These are phyloP conservation scores for Boletus tylopilopsis DNA, from an alignment of 768 basidiomycete genomes.

Conservation along the genomic window DNA sequence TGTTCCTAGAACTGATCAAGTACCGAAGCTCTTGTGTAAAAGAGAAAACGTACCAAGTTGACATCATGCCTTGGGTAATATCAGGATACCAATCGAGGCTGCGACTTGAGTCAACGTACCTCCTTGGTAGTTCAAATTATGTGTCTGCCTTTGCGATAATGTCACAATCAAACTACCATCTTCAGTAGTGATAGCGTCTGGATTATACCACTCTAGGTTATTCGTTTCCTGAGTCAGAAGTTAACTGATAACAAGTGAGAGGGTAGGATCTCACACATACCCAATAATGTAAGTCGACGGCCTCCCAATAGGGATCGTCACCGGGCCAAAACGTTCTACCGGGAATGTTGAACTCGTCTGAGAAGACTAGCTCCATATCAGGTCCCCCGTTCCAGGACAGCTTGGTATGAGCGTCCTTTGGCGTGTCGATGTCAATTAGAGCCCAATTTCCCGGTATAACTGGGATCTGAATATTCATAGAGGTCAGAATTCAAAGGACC, in stretches of 20 bases:
- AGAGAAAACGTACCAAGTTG: slow-evolving; percentile 31
- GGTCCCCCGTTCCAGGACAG: slow-evolving; percentile 57
- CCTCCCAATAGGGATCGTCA: slow-evolving; percentile 86
- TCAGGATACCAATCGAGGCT: slow-evolving; percentile 26
- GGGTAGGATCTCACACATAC: slow-evolving; percentile 29
- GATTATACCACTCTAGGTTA: slow-evolving; percentile 59
- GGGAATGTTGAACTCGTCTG: slow-evolving; percentile 76
- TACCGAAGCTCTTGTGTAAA: not conserved
- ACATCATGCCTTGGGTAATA: slow-evolving; percentile 46
- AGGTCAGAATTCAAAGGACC: not conserved
- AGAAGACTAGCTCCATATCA: slow-evolving; percentile 60
- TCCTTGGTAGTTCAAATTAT: slow-evolving; percentile 44
- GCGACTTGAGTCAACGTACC: slow-evolving; percentile 23
- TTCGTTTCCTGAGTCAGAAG: slow-evolving; percentile 32
- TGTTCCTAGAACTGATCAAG: slow-evolving; percentile 53
- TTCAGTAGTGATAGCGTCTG: slow-evolving; percentile 46
- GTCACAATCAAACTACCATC: slow-evolving; percentile 51
- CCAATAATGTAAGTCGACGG: slow-evolving; percentile 41
- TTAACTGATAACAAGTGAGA: slow-evolving; percentile 30
- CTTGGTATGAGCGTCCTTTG: slow-evolving; percentile 51
- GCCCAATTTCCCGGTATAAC: slow-evolving; percentile 50
- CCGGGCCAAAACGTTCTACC: slow-evolving; percentile 78
- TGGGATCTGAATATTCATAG: slow-evolving; percentile 42
- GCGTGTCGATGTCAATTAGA: slow-evolving; percentile 58
- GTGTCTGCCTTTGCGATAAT: slow-evolving; percentile 42